Base-by-base conservation (phyloP, 371 early-diverging fungal species). In the Batkoa obscura region DNA sequence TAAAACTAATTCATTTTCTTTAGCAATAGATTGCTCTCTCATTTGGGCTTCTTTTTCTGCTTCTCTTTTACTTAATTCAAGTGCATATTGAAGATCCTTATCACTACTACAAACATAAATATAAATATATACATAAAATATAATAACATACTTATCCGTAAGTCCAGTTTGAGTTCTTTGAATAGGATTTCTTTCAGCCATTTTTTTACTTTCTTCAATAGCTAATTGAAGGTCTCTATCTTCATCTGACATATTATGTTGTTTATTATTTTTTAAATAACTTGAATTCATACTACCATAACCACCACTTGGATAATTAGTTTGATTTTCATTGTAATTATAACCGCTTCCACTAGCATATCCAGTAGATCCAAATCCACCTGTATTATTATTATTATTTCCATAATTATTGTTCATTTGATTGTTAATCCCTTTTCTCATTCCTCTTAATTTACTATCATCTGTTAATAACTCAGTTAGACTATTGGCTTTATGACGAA, bases 401-500 rank as follows among this genome's bases (percentile, higher is more conserved):
- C 60, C 60, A 45, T 61, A 62, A 41, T 60, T 73, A 48, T 66
- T 66, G 75, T 80, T 73, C 31, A 80, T 76, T 48, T 78, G 71
- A 45, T 77, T 73, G 78, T 34, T 3, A 33, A 81, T 67, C 23
- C 75, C 74, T 34, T 67, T 69, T 38, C 94, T 81, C 60, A 80
- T 85, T 58, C 85, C 85, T 48, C 75, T 76, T 42, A 94, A 66
- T 13, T 82, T 76, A 4, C 76, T 64, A 1, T 88, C 91, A 60
- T 94, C 90, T 1, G 76, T 64, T 42, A 95, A 66, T 36, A 95
- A 68, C 4, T 73, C 71, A 6, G 91, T 86, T 42, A 97, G 77
- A 53, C 89, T 91, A 59, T 90, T 93, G 50, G 89, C 86, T 66
- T 89, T 91, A 63, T 91, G 84, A 15, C 94, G 90, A 4, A 94